phyloP scores from a whole-genome alignment of 805 yeast genomes.

The Millerozyma miso region DNA sequence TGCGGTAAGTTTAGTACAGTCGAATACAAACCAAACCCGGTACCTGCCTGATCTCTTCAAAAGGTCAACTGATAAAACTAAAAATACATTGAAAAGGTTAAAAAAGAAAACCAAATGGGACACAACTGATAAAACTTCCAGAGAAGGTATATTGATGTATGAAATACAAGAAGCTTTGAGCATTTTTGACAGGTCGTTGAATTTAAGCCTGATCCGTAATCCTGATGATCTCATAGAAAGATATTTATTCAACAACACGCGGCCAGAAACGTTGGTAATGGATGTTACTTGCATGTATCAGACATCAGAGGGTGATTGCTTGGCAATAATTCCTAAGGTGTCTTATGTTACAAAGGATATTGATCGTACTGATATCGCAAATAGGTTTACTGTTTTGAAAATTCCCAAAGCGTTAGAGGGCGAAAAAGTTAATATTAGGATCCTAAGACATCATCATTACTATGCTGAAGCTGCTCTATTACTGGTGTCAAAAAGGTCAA shows the following conservation, averaged over 20 bases:
- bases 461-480: constrained; percentile 29
- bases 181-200: constrained; percentile 4
- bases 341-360: constrained; percentile 14
- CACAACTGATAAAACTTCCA: constrained; percentile 24
- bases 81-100: constrained; percentile 3
- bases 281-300: constrained; percentile 22
- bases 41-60: too few species aligned
- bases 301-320: constrained; percentile 34
- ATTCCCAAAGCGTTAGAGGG: constrained; percentile 40
- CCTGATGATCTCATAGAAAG: constrained; percentile 17
- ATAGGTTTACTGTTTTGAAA: constrained; percentile 19
- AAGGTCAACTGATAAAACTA: neutral
- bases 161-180: constrained; percentile 23
- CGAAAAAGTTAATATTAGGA: constrained; percentile 26
- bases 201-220: constrained; percentile 14
- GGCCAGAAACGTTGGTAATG: constrained; percentile 13
- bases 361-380: constrained; percentile 3
- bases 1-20: too few species aligned
- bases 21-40: too few species aligned
- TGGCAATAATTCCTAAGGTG: constrained; percentile 25
- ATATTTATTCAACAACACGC: constrained; percentile 18
- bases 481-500: constrained; percentile 6
- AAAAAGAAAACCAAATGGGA: constrained; percentile 26
- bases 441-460: constrained; percentile 26
- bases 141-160: constrained; percentile 17